Conservation (phyloP, 306 rosid species). For the Oxytropis ochrocephala region DNA sequence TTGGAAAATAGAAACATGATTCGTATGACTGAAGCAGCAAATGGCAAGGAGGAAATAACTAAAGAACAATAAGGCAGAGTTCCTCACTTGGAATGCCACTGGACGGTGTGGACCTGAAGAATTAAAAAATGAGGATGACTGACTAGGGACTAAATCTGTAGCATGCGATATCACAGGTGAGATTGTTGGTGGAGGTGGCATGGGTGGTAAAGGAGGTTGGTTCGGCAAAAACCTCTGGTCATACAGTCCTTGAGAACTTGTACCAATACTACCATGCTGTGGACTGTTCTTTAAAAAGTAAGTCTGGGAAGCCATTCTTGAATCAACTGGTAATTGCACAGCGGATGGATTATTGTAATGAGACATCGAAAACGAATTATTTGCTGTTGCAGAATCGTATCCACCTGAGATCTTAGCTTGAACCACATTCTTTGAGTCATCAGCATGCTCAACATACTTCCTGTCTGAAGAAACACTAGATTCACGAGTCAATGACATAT, state of each 20-base stretch:
- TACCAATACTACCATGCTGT: constrained; percentile 56
- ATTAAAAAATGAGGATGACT: constrained; percentile 55
- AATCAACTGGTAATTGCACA: constrained; percentile 50
- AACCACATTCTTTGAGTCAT: constrained; percentile 53
- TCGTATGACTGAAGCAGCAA: constrained; percentile 6
- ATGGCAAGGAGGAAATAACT: constrained; percentile 3
- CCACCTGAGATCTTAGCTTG: constrained; percentile 48
- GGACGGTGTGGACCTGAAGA: constrained; percentile 61
- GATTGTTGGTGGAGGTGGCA: constrained; percentile 81
- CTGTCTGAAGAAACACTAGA: constrained; percentile 82
- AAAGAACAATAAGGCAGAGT: constrained; percentile 8
- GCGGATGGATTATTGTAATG: constrained; percentile 45
- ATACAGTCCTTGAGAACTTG: constrained; percentile 71
- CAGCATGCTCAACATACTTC: constrained; percentile 72
- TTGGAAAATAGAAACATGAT: neutral
- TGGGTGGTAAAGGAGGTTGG: constrained; percentile 96
- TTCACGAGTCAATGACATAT: constrained; percentile 68
- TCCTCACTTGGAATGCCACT: constrained; percentile 55
- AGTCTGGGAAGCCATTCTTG: constrained; percentile 54
- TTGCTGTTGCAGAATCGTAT: constrained; percentile 49
- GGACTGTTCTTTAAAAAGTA: constrained; percentile 59
- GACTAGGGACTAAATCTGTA: constrained; percentile 53
- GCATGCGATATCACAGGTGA: constrained; percentile 54
- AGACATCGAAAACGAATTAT: constrained; percentile 50
- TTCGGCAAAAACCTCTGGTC: constrained; percentile 68